phyloP scores from a whole-genome alignment of 768 basidiomycete genomes.

The Lactarius sp. region DNA sequence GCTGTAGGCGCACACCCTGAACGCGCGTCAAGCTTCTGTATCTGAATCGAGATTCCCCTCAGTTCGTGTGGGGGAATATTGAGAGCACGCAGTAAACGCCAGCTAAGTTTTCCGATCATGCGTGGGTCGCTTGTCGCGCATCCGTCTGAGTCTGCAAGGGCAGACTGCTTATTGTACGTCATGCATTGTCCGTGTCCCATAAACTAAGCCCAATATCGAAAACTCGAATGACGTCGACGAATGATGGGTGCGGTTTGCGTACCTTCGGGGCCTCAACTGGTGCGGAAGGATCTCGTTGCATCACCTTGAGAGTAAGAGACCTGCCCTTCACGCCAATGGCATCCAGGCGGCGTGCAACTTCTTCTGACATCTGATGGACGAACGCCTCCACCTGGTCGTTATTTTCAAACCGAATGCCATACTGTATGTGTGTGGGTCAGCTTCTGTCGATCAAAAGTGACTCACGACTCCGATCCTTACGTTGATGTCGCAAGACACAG shows the following conservation, averaged over 20 bases:
- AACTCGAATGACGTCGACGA: conserved; percentile 8
- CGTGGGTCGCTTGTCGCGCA: conserved; percentile 67
- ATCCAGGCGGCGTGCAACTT: conserved; percentile 69
- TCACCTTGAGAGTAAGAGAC: conserved; percentile 78
- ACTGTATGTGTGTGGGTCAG: conserved; percentile 45
- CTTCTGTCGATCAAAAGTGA: conserved; percentile 16
- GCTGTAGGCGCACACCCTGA: conserved; percentile 33
- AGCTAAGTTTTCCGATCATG: conserved; percentile 71
- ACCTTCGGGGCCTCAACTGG: conserved; percentile 92
- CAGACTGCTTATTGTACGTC: conserved; percentile 67
- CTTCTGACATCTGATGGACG: conserved; percentile 67
- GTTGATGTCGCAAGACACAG: conserved; percentile 92
- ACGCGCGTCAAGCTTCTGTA: conserved; percentile 75
- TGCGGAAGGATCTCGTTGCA: conserved; percentile 81
- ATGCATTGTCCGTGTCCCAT: conserved; percentile 89
- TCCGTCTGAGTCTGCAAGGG: conserved; percentile 55
- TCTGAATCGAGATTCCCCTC: conserved; percentile 88
- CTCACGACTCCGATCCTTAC: conserved; percentile 43
- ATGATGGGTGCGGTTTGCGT: conserved; percentile 18
- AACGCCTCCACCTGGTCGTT: conserved; percentile 78
- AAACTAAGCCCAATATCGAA: conserved; percentile 47
- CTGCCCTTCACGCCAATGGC: conserved; percentile 65
- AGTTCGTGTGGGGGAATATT: conserved; percentile 79
- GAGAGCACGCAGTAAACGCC: conserved; percentile 67
- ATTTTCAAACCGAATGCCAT: conserved; percentile 89